Evolutionary conservation across 2,329 filamentous ascomycete genomes (phyloP), one percentile per base, ranked within the genome.

Genomic region (Fusarium ambrosium): DNA sequence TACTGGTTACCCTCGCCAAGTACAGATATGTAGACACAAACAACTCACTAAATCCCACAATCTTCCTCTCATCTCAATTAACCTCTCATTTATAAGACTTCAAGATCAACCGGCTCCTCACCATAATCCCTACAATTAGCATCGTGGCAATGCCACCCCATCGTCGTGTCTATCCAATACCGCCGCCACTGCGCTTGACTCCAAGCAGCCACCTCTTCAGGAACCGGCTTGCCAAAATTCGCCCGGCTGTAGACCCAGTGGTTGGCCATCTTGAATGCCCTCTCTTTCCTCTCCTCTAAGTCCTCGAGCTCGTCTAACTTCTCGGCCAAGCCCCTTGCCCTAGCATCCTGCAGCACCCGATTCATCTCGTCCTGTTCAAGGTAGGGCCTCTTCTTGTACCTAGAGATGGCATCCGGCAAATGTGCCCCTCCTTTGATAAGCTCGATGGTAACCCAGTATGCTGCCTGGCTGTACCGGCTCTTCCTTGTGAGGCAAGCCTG

Each of bases 161-260:
- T 59, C 13, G 41, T 62, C 27, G 36, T 43, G 11, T 29, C 39
- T 29, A 43, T 41, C 59, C 59, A 62, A 27, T 62, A 62, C 4
- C 27, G 37, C 24, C 59, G 27, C 59, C 59, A 62, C 22, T 45
- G 59, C 10, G 36, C 27, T n/a, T 41, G 27, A 16, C 24, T 32
- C 59, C 59, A 62, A 37, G 59, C 27, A n/a, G 36, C 39, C 39
- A 62, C 11, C n/a, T 29, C 59, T 24, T 62, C 37, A 29, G 59
- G 14, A 18, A 62, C 59, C 8, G 37, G 18, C 27, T 43, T 45
- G 18, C 39, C 59, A 22, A 62, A 29, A 34, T 62, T 62, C 13
- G 39, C 39, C 27, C 41, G 29, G 18, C 59, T 29, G 13, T 45
- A 62, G n/a, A 62, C 59, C 59, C 59, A 62, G 9, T 62, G 59